Evolutionary conservation across 768 basidiomycete species (phyloP).

Genomic region (Lyophyllum shimeji): DNA sequence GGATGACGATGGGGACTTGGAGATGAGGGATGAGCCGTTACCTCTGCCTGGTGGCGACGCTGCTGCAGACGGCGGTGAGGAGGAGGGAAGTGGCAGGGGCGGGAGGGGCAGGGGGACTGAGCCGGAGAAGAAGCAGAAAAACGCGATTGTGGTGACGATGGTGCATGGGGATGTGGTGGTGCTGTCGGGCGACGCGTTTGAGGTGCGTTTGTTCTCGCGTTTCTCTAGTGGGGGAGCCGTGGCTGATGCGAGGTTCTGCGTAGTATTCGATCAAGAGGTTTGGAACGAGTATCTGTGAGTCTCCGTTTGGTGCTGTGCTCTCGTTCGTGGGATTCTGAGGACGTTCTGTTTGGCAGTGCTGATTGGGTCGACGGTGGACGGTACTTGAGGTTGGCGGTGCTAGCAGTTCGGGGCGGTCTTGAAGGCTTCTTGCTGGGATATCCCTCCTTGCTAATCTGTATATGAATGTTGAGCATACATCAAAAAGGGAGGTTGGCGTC

Average conservation of each 20-base stretch:
- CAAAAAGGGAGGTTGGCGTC: no score
- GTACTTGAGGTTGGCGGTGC: neutral
- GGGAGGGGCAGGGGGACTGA: no score
- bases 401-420: no score
- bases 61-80: no score
- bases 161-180: conserved; percentile 45
- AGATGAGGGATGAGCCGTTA: neutral
- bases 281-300: conserved; percentile 45
- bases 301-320: neutral
- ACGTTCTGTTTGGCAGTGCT: conserved; percentile 12
- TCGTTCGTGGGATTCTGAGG: neutral
- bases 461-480: no score
- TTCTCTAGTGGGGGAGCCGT: conserved; percentile 3
- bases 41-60: neutral
- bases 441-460: no score
- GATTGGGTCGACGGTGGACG: conserved; percentile 8
- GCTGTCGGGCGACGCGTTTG: conserved; percentile 40
- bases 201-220: conserved; percentile 28
- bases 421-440: no score
- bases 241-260: conserved; percentile 1
- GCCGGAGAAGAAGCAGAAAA: conserved; percentile 6
- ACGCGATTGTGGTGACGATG: conserved; percentile 31
- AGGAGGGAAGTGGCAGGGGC: no score
- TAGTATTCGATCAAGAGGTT: conserved; percentile 46
- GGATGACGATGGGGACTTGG: conserved; percentile 10